Evolutionary conservation across 805 yeast species (phyloP).

Genomic region (Nakazawaea populi): DNA sequence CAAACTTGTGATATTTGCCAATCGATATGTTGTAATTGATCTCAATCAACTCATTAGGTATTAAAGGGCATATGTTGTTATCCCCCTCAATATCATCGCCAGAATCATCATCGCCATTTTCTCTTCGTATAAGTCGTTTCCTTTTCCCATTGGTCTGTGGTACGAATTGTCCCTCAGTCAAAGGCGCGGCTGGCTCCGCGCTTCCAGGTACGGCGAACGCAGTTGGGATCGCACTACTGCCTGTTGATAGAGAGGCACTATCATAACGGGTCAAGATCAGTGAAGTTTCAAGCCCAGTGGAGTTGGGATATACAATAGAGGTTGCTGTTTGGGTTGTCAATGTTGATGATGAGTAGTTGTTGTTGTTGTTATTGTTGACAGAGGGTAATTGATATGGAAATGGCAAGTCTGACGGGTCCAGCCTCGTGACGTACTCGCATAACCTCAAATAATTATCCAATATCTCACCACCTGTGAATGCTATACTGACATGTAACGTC

Average conservation of each 20-base stretch:
- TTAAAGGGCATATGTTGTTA: slow-evolving; percentile 24
- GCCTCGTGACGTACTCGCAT: slow-evolving; percentile 26
- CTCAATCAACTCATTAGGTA: slow-evolving; percentile 17
- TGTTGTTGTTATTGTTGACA: background rate
- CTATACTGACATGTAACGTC: slow-evolving; percentile 39
- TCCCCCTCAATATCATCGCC: background rate
- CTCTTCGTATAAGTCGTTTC: slow-evolving; percentile 1
- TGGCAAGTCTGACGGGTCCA: slow-evolving; percentile 3
- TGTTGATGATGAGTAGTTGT: background rate
- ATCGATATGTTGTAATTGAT: slow-evolving; percentile 19
- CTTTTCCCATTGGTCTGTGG: background rate
- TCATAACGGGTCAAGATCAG: background rate
- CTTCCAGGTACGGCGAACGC: background rate
- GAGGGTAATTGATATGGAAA: background rate
- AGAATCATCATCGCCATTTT: background rate
- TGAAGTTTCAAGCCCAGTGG: background rate
- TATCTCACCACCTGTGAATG: slow-evolving; percentile 36
- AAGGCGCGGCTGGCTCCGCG: background rate
- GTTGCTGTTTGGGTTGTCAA: background rate
- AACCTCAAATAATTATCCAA: slow-evolving; percentile 34
- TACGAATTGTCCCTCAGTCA: background rate
- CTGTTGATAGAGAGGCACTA: background rate
- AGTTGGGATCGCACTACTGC: background rate
- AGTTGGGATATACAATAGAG: background rate
- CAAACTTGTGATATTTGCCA: slow-evolving; percentile 27